Percentiles rank a stretch among this genome's conserved stretches.
phyloP scores from a whole-genome alignment of 73 alveolate genomes.

The Uronychia setigera region DNA sequence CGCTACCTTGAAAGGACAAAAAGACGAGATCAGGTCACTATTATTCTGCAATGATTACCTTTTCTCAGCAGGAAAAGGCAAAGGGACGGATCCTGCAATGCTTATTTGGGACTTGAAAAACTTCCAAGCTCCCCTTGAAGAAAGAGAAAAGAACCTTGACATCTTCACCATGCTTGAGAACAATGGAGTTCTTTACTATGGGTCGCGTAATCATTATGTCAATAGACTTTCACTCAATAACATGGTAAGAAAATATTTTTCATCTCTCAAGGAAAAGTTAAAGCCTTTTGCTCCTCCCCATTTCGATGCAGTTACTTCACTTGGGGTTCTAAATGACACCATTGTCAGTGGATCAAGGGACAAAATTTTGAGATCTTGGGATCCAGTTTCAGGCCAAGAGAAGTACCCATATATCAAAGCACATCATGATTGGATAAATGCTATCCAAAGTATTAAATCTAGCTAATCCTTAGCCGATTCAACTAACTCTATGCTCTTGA shows the following conservation, averaged over 20 bases:
- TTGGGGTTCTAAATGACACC: conserved; percentile 29
- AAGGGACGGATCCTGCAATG: conserved; percentile 28
- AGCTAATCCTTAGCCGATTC: conserved; percentile 1
- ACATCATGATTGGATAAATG: conserved; percentile 64
- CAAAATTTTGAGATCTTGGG: conserved; percentile 62
- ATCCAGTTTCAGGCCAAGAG: conserved; percentile 5
- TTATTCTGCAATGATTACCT: conserved; percentile 30
- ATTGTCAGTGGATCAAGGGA: conserved; percentile 76
- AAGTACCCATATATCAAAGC: conserved; percentile 13
- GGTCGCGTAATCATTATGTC: conserved; percentile 63
- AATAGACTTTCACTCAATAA: conserved; percentile 23
- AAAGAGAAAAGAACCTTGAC: conserved; percentile 68
- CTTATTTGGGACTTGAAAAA: conserved; percentile 77
- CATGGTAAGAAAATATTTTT: neutral
- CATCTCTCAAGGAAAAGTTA: conserved; percentile 6
- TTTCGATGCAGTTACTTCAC: conserved; percentile 70
- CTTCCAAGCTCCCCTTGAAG: conserved; percentile 45
- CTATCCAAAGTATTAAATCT: conserved; percentile 6
- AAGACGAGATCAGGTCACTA: conserved; percentile 66
- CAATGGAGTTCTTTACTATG: conserved; percentile 48
- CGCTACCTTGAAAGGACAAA: conserved; percentile 64
- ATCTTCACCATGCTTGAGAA: conserved; percentile 53
- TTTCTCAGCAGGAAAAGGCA: conserved; percentile 72
- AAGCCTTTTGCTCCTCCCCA: conserved; percentile 72
- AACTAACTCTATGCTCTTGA: conserved; percentile 28